phyloP scores from a whole-genome alignment of 108 stramenopile species.

The Aurantiochytrium sp. region DNA sequence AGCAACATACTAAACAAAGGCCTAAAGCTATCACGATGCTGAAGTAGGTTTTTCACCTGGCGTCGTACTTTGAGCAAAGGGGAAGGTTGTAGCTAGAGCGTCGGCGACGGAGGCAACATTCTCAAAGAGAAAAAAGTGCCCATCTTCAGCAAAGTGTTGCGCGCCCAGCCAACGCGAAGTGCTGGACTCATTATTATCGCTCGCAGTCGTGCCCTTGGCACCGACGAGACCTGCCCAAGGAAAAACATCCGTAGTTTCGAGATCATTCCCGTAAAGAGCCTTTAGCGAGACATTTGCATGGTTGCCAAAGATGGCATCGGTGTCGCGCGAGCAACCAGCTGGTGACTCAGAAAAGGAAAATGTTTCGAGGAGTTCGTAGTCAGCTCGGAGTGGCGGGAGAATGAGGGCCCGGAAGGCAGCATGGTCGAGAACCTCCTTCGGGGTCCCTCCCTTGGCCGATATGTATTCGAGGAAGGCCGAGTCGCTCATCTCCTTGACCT shows the following conservation, averaged over 20 bases:
- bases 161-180: neutral
- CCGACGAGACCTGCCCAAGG: neutral
- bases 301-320: neutral
- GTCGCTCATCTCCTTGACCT: neutral
- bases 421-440: neutral
- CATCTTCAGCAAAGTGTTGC: neutral
- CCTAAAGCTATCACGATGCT: too few species aligned
- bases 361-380: neutral
- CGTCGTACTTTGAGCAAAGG: too few species aligned
- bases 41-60: too few species aligned
- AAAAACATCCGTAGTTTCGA: neutral
- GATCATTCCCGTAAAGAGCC: neutral
- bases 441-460: neutral
- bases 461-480: neutral
- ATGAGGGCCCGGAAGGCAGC: neutral
- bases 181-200: neutral
- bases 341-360: neutral
- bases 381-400: neutral
- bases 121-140: neutral
- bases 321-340: neutral
- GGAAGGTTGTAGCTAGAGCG: neutral
- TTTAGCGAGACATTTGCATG: neutral
- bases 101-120: neutral
- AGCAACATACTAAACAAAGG: too few species aligned
- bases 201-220: too few species aligned